These are phyloP conservation scores for Lolium multiflorum DNA, from an alignment of 176 grass and related monocot genomes.

Conservation along the genomic window DNA sequence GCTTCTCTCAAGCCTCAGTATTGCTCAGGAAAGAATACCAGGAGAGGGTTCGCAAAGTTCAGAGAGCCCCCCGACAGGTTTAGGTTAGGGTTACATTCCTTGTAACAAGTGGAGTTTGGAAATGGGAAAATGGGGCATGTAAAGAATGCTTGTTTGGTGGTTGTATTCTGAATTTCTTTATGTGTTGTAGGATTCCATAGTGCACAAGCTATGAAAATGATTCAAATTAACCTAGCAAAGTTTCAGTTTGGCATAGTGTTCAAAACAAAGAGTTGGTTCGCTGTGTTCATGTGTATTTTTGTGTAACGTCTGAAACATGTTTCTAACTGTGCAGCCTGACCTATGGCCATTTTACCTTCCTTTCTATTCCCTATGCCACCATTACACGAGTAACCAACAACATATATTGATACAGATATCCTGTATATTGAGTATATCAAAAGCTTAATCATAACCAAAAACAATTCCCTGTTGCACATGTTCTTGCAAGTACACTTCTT, in stretches of 20 bases:
- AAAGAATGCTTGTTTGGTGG: not conserved
- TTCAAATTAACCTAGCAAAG: slow-evolving; percentile 13
- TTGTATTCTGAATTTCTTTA: slow-evolving; percentile 6
- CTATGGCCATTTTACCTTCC: too few relatives aligned
- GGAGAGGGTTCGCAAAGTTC: not conserved
- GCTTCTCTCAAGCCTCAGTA: slow-evolving; percentile 1
- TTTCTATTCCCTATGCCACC: not conserved
- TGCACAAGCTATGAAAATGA: not conserved
- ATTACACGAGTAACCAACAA: not conserved
- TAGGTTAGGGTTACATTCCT: slow-evolving; percentile 45
- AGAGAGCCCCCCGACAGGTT: not conserved
- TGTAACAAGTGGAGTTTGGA: slow-evolving; percentile 26
- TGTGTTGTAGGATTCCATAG: not conserved
- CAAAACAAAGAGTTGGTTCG: not conserved
- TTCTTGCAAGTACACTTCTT: slow-evolving; percentile 3
- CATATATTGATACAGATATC: not conserved
- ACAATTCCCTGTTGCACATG: not conserved
- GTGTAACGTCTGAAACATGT: not conserved
- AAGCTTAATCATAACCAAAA: slow-evolving; percentile 6
- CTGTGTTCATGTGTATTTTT: not conserved
- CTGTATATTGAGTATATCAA: not conserved
- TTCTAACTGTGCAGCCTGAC: not conserved
- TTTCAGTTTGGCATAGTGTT: not conserved
- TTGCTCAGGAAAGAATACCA: not conserved
- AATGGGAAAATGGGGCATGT: not conserved